A percentile compares a stretch with the other conserved stretches of the same genome.
phyloP scores from a whole-genome alignment of 495 filamentous ascomycete genomes.

The Geopyxis carbonaria region DNA sequence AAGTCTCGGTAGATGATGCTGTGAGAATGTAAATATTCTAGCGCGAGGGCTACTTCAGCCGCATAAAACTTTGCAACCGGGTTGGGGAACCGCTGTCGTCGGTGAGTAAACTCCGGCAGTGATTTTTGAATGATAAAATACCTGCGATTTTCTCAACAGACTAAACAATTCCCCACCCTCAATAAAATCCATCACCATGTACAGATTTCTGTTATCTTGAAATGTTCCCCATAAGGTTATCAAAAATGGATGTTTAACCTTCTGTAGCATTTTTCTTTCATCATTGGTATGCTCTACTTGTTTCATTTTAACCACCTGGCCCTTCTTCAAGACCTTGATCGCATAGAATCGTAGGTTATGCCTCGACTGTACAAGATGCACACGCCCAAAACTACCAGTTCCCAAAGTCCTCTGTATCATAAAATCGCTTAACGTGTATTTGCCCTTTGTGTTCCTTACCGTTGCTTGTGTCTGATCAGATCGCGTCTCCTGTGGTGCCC shows the following conservation, averaged over 20 bases:
- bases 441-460: constrained; percentile 71
- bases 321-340: constrained; percentile 95
- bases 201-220: constrained; percentile 83
- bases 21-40: constrained; percentile 88
- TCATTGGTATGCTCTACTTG: constrained; percentile 98
- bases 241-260: constrained; percentile 91
- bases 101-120: constrained; percentile 10
- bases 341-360: constrained; percentile 97
- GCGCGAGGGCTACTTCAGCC: constrained; percentile 83
- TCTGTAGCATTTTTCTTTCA: constrained; percentile 82
- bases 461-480: constrained; percentile 11
- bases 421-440: constrained; percentile 86
- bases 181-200: constrained; percentile 99
- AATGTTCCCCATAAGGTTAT: constrained; percentile 98
- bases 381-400: constrained; percentile 90
- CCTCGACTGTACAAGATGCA: constrained; percentile 88
- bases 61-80: constrained; percentile 98
- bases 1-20: constrained; percentile 96
- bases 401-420: constrained; percentile 74
- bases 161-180: constrained; percentile 97
- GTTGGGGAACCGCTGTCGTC: constrained; percentile 85
- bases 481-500: constrained; percentile 1
- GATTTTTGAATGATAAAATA: constrained; percentile 27
- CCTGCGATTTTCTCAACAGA: constrained; percentile 85
- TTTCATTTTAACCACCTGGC: constrained; percentile 98